These are phyloP conservation scores for Solanum gandarillasii DNA, from an alignment of 257 asterid genomes.

Conservation along the genomic window DNA sequence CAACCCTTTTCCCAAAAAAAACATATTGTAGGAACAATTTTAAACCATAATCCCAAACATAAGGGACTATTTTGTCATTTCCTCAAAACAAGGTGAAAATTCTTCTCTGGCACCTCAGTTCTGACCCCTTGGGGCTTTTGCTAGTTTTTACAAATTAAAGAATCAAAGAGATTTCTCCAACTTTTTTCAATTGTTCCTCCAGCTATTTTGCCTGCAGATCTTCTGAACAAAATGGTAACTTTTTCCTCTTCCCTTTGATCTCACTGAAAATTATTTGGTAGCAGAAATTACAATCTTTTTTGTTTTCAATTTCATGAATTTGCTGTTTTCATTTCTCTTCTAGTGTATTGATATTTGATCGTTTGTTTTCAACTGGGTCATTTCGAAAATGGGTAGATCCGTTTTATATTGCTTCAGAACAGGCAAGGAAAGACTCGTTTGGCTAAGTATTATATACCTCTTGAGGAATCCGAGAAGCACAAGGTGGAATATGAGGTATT, in stretches of 20 bases:
- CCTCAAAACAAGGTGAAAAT: not conserved
- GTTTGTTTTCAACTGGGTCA: not conserved
- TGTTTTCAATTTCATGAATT: not conserved
- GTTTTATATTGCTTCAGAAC: conserved; percentile 90
- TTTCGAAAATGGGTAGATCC: conserved; percentile 48
- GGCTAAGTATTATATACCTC: conserved; percentile 93
- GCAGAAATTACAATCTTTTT: not conserved
- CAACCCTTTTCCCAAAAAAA: too few species aligned
- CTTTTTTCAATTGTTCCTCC: not conserved
- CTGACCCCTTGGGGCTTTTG: not conserved
- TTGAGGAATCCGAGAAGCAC: conserved; percentile 98
- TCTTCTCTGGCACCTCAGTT: not conserved
- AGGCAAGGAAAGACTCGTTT: conserved; percentile 95
- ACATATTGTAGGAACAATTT: not conserved
- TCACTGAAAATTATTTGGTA: not conserved
- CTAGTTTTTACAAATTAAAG: not conserved
- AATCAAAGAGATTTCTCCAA: not conserved
- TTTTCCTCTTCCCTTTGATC: not conserved
- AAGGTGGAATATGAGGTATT: conserved; percentile 95
- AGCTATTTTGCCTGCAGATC: not conserved
- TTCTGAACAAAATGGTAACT: not conserved
- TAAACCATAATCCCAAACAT: not conserved
- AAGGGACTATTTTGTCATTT: not conserved
- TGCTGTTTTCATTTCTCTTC: not conserved
- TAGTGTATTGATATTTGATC: not conserved